Conservation (phyloP, 768 basidiomycete genomes). For the Lentinula edodes region DNA sequence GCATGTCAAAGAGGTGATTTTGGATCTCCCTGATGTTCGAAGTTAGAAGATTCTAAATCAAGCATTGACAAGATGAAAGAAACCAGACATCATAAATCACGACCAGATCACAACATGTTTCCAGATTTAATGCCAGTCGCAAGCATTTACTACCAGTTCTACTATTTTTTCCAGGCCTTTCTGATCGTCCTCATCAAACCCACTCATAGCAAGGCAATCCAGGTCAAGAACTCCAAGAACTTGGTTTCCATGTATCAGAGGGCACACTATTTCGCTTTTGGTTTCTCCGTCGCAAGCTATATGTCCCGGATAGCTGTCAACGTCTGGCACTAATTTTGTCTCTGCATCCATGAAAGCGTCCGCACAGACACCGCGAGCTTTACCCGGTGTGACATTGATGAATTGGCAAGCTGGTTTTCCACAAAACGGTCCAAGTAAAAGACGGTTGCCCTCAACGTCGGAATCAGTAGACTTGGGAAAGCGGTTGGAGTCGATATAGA, state of each 20-base stretch:
- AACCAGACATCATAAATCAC: background rate
- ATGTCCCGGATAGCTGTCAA: conserved; percentile 82
- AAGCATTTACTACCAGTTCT: conserved; percentile 52
- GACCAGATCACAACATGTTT: background rate
- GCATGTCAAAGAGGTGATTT: background rate
- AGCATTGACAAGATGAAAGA: background rate
- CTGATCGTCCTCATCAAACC: conserved; percentile 75
- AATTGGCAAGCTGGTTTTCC: conserved; percentile 90
- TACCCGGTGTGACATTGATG: conserved; percentile 52
- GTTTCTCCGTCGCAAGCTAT: conserved; percentile 93
- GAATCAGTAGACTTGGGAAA: conserved; percentile 44
- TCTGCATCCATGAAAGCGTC: conserved; percentile 56
- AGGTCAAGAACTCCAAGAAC: conserved; percentile 72
- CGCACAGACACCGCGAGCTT: conserved; percentile 80
- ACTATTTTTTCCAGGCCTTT: conserved; percentile 74
- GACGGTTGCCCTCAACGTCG: conserved; percentile 15
- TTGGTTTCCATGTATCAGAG: conserved; percentile 44
- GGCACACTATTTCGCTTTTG: conserved; percentile 85
- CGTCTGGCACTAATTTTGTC: conserved; percentile 69
- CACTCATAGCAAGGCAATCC: conserved; percentile 68
- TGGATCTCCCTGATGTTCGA: background rate
- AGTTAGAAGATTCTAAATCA: background rate
- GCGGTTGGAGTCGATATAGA: conserved; percentile 68
- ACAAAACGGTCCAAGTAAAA: conserved; percentile 81
- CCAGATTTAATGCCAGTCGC: conserved; percentile 49